These are phyloP conservation scores for Epithemia pelagica DNA, from an alignment of 108 stramenopile genomes.

Conservation along the genomic window DNA sequence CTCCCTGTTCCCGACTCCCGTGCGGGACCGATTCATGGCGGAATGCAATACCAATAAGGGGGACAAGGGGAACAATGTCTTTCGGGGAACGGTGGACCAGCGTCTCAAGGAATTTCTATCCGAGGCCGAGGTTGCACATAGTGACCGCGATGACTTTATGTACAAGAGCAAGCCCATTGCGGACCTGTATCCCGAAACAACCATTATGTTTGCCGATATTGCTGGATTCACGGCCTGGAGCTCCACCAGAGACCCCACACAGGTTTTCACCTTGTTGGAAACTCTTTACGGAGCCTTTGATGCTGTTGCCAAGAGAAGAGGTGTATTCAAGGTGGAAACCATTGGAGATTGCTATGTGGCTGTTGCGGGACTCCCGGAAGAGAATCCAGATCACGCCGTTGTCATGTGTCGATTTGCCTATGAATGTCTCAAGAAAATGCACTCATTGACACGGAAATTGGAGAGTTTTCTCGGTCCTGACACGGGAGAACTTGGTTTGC, in stretches of 20 bases:
- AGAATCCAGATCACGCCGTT: slow-evolving; percentile 14
- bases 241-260: slow-evolving; percentile 24
- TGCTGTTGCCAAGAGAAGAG: slow-evolving; percentile 21
- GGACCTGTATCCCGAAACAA: not conserved
- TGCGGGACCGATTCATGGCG: slow-evolving; percentile 25
- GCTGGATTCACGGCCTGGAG: slow-evolving; percentile 28
- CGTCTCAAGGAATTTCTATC: not conserved
- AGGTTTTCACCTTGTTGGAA: slow-evolving; percentile 43
- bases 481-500: slow-evolving; percentile 39
- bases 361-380: slow-evolving; percentile 28
- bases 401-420: slow-evolving; percentile 28
- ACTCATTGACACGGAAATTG: slow-evolving; percentile 12
- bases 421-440: slow-evolving; percentile 10
- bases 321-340: slow-evolving; percentile 47
- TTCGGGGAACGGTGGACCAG: not conserved
- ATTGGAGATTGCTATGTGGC: slow-evolving; percentile 40
- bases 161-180: slow-evolving; percentile 11
- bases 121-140: not conserved
- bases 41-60: slow-evolving; percentile 3
- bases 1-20: slow-evolving; percentile 25
- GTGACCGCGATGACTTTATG: not conserved
- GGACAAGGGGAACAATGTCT: not conserved
- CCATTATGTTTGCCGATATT: slow-evolving; percentile 14
- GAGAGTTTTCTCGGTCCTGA: slow-evolving; percentile 32
- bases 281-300: slow-evolving; percentile 36